Conservation (phyloP, 441 rosid genomes). For the Adansonia grandidieri region DNA sequence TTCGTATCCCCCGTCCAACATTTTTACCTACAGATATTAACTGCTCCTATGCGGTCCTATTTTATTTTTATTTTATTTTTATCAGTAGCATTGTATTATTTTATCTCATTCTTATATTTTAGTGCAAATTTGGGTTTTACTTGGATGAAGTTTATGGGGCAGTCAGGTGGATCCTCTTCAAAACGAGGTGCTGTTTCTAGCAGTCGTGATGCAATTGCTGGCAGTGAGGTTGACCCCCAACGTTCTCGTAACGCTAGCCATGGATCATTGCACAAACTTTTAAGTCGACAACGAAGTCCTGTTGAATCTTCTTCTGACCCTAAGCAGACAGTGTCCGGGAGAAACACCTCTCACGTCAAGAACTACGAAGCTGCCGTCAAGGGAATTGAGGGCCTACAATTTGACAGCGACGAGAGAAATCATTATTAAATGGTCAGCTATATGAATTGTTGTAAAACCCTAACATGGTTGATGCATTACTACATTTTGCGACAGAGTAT, state of each 20-base stretch:
- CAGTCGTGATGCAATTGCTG: constrained; percentile 49
- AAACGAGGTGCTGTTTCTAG: constrained; percentile 55
- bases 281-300: constrained; percentile 51
- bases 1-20: not conserved
- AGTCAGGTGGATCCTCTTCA: constrained; percentile 53
- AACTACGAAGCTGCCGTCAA: constrained; percentile 65
- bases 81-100: not conserved
- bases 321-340: constrained; percentile 56
- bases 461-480: constrained; percentile 33
- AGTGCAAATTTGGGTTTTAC: constrained; percentile 16
- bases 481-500: not conserved
- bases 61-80: not conserved
- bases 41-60: not conserved
- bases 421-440: constrained; percentile 43
- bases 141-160: constrained; percentile 41
- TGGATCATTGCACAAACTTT: constrained; percentile 35
- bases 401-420: constrained; percentile 66
- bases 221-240: constrained; percentile 52
- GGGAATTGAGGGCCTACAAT: constrained; percentile 71
- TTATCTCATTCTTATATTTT: not conserved
- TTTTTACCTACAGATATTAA: not conserved
- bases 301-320: constrained; percentile 50
- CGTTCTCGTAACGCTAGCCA: constrained; percentile 34
- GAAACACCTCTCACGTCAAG: constrained; percentile 52
- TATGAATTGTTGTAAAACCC: constrained; percentile 39